Conservation (phyloP, 441 rosid genomes). For the Viola pubescens region DNA sequence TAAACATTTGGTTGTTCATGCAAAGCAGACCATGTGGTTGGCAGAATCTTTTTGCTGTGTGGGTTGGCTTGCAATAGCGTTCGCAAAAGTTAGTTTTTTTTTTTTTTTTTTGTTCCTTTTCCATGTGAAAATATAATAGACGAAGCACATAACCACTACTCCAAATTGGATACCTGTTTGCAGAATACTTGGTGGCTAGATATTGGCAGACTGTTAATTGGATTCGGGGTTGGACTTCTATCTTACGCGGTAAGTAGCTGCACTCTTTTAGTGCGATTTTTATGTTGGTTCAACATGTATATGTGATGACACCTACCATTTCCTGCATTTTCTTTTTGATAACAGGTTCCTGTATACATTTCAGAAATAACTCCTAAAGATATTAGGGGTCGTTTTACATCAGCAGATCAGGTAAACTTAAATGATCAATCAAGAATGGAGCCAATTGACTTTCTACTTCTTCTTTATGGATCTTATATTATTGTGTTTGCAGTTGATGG, state of each 20-base stretch:
- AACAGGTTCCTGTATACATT: conserved; percentile 47
- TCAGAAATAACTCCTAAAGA: conserved; percentile 62
- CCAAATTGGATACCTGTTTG: conserved; percentile 6
- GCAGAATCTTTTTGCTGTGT: conserved; percentile 40
- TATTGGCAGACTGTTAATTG: conserved; percentile 48
- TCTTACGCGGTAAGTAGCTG: conserved; percentile 41
- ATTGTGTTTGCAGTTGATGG: conserved; percentile 31
- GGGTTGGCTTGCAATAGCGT: conserved; percentile 52
- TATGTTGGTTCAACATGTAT: too few species aligned
- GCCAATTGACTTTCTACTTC: not conserved
- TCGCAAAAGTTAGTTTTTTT: conserved; percentile 34
- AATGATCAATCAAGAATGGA: not conserved
- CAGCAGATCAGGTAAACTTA: conserved; percentile 28
- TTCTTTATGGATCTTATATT: not conserved
- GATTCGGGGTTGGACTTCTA: conserved; percentile 47
- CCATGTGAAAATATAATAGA: not conserved
- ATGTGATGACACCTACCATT: too few species aligned
- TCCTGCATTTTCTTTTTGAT: not conserved
- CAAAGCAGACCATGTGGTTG: conserved; percentile 53
- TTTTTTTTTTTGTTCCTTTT: not conserved
- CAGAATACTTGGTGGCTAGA: conserved; percentile 52
- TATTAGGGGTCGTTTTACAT: conserved; percentile 45
- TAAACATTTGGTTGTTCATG: not conserved
- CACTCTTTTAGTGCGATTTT: too few species aligned
- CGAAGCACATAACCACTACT: not conserved